These are phyloP conservation scores for Panicum virgatum DNA, from an alignment of 202 grass and related monocot genomes.

Conservation along the genomic window DNA sequence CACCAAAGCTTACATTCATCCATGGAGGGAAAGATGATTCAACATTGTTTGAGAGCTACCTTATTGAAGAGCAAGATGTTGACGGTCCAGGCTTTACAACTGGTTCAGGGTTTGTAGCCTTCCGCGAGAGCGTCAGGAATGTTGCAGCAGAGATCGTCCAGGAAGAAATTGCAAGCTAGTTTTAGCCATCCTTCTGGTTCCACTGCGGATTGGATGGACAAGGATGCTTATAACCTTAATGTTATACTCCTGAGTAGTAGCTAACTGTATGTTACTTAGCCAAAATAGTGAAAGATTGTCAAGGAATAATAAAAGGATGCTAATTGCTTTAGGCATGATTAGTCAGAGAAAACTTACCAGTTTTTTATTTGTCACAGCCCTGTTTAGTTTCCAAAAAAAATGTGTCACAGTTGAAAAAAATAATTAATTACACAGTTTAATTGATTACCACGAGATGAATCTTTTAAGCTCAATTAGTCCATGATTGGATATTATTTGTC, in stretches of 20 bases:
- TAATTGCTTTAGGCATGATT: slow-evolving; percentile 9
- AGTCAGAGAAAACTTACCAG: neutral
- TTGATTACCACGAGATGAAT: no score
- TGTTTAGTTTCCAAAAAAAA: no score
- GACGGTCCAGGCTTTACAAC: slow-evolving; percentile 58
- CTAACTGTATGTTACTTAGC: neutral
- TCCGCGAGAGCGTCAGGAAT: slow-evolving; percentile 63
- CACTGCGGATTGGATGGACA: neutral
- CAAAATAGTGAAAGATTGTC: no score
- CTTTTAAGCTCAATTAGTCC: no score
- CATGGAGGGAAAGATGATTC: slow-evolving; percentile 73
- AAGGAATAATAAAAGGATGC: no score
- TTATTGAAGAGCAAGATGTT: slow-evolving; percentile 89
- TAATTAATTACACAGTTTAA: no score
- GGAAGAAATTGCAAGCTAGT: slow-evolving; percentile 59
- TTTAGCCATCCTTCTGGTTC: neutral
- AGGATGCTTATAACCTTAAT: neutral
- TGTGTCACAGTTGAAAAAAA: no score
- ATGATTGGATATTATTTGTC: no score
- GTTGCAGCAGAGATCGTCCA: slow-evolving; percentile 73
- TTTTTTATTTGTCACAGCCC: neutral
- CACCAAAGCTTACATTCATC: slow-evolving; percentile 80
- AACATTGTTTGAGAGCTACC: slow-evolving; percentile 76
- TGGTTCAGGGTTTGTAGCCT: slow-evolving; percentile 75
- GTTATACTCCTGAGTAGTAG: neutral